These are phyloP conservation scores for Hypoxylon perforatum DNA, from an alignment of 495 filamentous ascomycete species.

Conservation along the genomic window DNA sequence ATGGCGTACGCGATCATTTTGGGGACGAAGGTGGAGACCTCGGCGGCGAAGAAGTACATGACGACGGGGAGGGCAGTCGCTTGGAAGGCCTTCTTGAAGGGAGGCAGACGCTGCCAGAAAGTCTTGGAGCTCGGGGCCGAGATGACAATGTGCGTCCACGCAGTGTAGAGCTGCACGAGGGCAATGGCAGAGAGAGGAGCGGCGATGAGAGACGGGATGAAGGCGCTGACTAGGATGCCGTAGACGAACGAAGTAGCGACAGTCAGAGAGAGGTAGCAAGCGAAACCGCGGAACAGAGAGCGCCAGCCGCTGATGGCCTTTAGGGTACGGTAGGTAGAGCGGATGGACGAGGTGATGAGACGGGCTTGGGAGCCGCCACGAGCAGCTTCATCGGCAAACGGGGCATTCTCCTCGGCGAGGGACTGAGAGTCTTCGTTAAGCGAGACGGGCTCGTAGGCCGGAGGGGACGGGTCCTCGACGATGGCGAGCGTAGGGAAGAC, in stretches of 20 bases:
- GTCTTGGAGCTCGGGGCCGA: conserved; percentile 48
- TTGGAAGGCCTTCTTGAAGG: conserved; percentile 54
- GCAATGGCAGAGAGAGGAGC: conserved; percentile 48
- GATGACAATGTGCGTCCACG: conserved; percentile 60
- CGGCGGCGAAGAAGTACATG: conserved; percentile 47
- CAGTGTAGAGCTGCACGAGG: conserved; percentile 51
- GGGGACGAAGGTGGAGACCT: conserved; percentile 41
- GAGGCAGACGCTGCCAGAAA: conserved; percentile 58
- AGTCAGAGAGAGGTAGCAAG: conserved; percentile 37
- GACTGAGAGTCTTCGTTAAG: conserved; percentile 49
- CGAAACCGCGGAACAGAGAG: conserved; percentile 54
- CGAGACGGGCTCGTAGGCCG: conserved; percentile 56
- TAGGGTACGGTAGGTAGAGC: conserved; percentile 53
- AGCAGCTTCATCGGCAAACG: conserved; percentile 37
- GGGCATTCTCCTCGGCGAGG: conserved; percentile 39
- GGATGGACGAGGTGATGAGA: conserved; percentile 57
- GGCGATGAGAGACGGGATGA: conserved; percentile 47
- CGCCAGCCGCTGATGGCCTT: conserved; percentile 51
- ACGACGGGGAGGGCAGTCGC: conserved; percentile 56
- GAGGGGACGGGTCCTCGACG: conserved; percentile 62
- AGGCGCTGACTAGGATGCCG: conserved; percentile 32
- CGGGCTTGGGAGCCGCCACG: conserved; percentile 33
- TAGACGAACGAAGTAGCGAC: conserved; percentile 29
- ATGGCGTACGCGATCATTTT: conserved; percentile 42
- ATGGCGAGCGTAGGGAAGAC: conserved; percentile 59